Evolutionary conservation across 805 yeast species (phyloP).

Genomic region (Scheffersomyces stipitis): DNA sequence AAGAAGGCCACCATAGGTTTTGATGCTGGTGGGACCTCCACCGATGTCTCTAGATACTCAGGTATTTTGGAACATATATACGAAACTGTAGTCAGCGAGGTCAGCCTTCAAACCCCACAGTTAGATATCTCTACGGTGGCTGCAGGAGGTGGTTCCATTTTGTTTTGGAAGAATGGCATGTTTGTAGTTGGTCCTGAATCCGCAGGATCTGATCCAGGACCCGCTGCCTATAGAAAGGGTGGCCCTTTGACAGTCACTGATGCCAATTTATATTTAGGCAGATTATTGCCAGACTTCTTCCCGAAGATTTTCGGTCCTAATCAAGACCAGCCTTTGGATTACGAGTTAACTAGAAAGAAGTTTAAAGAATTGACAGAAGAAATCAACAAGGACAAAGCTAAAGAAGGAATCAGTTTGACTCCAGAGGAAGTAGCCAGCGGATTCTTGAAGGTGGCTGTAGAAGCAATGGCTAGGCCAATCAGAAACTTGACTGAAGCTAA

Average conservation of each 20-base stretch:
- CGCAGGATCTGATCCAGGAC: constrained; percentile 43
- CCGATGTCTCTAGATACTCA: constrained; percentile 44
- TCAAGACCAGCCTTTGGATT: constrained; percentile 33
- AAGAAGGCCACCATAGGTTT: constrained; percentile 37
- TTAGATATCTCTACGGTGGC: constrained; percentile 46
- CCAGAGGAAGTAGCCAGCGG: constrained; percentile 77
- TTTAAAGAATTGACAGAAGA: constrained; percentile 53
- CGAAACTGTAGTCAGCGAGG: constrained; percentile 46
- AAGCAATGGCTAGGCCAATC: constrained; percentile 88
- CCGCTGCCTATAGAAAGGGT: constrained; percentile 40
- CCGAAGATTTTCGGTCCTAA: constrained; percentile 41
- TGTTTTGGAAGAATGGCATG: constrained; percentile 38
- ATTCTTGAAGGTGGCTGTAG: constrained; percentile 79
- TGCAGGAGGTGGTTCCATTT: constrained; percentile 47
- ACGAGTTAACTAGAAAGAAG: constrained; percentile 40
- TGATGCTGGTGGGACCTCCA: constrained; percentile 48
- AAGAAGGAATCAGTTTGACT: constrained; percentile 33
- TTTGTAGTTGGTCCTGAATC: constrained; percentile 42
- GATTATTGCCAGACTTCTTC: constrained; percentile 35
- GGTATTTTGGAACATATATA: constrained; percentile 43
- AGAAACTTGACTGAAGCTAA: constrained; percentile 82
- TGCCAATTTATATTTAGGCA: constrained; percentile 36
- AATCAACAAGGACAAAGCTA: constrained; percentile 52
- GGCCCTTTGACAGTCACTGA: constrained; percentile 42
- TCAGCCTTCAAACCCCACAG: constrained; percentile 45